A percentile compares a stretch with the other conserved stretches of the same genome.
Evolutionary conservation across 2,329 filamentous ascomycete species (phyloP).

Genomic region (Pseudogymnoascus sp.): DNA sequence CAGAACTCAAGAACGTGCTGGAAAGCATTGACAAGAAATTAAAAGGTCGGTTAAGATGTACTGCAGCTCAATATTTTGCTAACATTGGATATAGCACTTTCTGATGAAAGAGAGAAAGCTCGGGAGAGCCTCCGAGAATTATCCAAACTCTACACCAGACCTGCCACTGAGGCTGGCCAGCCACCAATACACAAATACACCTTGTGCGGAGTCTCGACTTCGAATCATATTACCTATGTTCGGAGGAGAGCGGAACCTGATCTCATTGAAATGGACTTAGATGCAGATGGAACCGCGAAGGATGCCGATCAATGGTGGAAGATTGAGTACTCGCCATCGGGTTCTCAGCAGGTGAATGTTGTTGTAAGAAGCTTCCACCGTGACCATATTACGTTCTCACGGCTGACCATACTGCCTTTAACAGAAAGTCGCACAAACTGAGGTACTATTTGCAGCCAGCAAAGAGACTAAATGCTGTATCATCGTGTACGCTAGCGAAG

Average conservation of each 20-base stretch:
- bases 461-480: constrained; percentile 41
- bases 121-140: constrained; percentile 28
- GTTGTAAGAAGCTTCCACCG: constrained; percentile 36
- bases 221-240: constrained; percentile 42
- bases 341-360: constrained; percentile 37
- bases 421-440: constrained; percentile 42
- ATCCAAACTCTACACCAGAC: constrained; percentile 33
- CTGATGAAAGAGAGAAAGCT: constrained; percentile 26
- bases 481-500: constrained; percentile 48
- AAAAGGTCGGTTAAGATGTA: constrained; percentile 17
- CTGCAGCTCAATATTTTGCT: constrained; percentile 11
- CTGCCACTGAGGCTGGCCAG: constrained; percentile 19
- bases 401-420: not conserved
- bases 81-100: constrained; percentile 21
- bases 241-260: constrained; percentile 38
- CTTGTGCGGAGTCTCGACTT: constrained; percentile 45
- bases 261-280: constrained; percentile 36
- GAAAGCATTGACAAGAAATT: constrained; percentile 29
- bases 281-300: constrained; percentile 19
- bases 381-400: not conserved
- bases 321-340: constrained; percentile 36
- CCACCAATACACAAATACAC: constrained; percentile 34
- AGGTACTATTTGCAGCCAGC: constrained; percentile 40
- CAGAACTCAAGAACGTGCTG: constrained; percentile 23
- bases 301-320: constrained; percentile 49